phyloP scores from a whole-genome alignment of 106 monocot genomes.

The Amphibolis antarctica region DNA sequence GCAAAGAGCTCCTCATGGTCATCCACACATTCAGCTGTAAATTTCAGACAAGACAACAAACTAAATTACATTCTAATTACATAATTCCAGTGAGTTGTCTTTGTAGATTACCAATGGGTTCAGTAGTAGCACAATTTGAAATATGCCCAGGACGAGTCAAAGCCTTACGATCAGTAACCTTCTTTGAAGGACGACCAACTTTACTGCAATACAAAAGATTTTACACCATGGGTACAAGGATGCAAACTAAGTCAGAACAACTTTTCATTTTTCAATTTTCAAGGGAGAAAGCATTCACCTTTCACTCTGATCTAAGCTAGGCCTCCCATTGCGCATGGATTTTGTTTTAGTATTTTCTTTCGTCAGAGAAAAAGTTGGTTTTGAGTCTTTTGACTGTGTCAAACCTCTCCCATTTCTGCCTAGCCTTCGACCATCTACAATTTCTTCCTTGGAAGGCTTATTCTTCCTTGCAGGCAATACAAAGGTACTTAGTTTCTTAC shows the following conservation, averaged over 20 bases:
- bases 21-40: constrained; percentile 62
- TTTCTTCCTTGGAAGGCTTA: constrained; percentile 55
- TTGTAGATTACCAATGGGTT: constrained; percentile 40
- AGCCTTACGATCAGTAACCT: constrained; percentile 62
- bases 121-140: constrained; percentile 22
- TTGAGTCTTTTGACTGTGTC: constrained; percentile 34
- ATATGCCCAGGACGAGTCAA: constrained; percentile 32
- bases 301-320: constrained; percentile 44
- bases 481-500: constrained; percentile 20
- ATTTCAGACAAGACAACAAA: background rate
- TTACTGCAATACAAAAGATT: constrained; percentile 34
- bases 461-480: constrained; percentile 55
- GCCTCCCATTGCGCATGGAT: constrained; percentile 54
- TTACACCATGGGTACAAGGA: background rate
- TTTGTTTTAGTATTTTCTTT: constrained; percentile 66
- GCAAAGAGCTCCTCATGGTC: constrained; percentile 67
- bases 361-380: constrained; percentile 24
- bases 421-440: constrained; percentile 65
- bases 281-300: constrained; percentile 28
- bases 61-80: background rate
- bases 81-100: background rate
- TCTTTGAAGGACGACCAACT: constrained; percentile 67
- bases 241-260: background rate
- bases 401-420: constrained; percentile 64
- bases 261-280: background rate